phyloP scores from a whole-genome alignment of 176 grass and related monocot species.

The Triticum turgidum region DNA sequence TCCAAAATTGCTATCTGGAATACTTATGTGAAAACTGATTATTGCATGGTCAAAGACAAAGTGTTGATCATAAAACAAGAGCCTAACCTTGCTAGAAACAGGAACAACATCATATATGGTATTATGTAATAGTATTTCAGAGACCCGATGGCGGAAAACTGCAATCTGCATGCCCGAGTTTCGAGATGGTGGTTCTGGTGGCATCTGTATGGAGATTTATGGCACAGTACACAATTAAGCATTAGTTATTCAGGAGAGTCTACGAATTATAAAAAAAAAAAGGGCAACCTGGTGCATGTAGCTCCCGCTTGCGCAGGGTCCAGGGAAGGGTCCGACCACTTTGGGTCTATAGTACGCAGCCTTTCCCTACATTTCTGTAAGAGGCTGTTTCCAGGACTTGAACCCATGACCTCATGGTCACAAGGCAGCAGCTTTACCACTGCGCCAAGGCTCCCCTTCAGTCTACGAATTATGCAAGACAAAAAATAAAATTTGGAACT shows the following conservation, averaged over 20 bases:
- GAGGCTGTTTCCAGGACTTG: no score
- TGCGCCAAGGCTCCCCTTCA: not conserved
- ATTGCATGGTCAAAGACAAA: constrained; percentile 23
- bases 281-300: no score
- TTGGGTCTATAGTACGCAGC: no score
- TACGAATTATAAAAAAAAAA: not conserved
- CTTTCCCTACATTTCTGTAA: no score
- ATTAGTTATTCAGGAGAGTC: constrained; percentile 12
- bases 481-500: constrained; percentile 20
- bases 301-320: no score
- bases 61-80: constrained; percentile 26
- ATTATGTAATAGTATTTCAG: constrained; percentile 49
- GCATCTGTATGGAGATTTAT: constrained; percentile 44
- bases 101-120: constrained; percentile 72
- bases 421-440: no score
- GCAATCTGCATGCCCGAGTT: constrained; percentile 40
- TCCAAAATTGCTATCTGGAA: constrained; percentile 71
- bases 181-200: constrained; percentile 29
- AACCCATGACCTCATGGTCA: no score
- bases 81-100: constrained; percentile 61
- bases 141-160: constrained; percentile 49
- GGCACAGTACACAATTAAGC: not conserved
- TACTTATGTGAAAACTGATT: constrained; percentile 12
- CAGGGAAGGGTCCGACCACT: no score
- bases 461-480: not conserved